Evolutionary conservation across 345 rosid genomes (phyloP).

Genomic region (Schrenkiella parvula): DNA sequence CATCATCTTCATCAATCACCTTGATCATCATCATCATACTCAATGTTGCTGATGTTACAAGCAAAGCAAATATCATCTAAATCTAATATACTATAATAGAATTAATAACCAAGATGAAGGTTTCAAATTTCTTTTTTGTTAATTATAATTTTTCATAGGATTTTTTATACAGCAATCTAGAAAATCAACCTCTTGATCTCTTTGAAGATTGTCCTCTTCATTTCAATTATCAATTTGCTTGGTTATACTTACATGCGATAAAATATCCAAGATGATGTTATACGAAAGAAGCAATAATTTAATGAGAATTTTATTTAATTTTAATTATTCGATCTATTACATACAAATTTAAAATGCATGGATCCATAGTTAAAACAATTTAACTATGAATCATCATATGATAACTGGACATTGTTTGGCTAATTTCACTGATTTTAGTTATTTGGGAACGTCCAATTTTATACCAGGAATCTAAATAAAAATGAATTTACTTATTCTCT

Average conservation of each 20-base stretch:
- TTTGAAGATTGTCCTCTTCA: neutral
- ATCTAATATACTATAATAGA: neutral
- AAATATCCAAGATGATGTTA: neutral
- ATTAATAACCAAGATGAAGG: neutral
- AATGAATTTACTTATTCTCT: neutral
- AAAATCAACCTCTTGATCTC: neutral
- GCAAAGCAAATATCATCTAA: slow-evolving; percentile 33
- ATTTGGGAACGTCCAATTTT: neutral
- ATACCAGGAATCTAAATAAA: neutral
- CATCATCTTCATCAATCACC: neutral
- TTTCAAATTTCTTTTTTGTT: neutral
- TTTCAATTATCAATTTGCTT: no score
- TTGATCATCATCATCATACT: slow-evolving; percentile 25
- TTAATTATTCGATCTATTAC: neutral
- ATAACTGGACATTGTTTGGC: neutral
- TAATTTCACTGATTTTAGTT: neutral
- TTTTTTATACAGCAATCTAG: neutral
- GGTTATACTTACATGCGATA: neutral
- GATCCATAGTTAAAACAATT: neutral
- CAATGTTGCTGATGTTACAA: slow-evolving; percentile 36
- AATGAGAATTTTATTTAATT: neutral
- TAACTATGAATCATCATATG: slow-evolving; percentile 11
- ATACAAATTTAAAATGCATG: neutral
- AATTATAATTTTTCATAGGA: neutral
- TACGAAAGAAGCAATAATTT: neutral